Base-by-base conservation (phyloP, 345 rosid genomes). In the Isatis tinctoria region DNA sequence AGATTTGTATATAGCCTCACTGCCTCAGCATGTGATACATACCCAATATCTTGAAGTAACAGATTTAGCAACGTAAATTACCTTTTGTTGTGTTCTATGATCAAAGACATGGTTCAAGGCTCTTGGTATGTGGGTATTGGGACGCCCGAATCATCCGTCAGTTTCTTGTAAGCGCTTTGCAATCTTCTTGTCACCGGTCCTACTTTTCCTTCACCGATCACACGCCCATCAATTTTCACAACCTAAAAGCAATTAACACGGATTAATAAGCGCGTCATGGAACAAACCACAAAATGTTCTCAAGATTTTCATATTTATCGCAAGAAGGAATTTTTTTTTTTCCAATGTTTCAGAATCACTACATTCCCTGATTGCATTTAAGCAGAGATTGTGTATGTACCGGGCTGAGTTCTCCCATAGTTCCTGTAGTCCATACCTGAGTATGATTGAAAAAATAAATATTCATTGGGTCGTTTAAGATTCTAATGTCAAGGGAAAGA, bases 371-470 rank as follows among this genome's bases (percentile, higher is more conserved):
- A 68, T 0, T 12, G 13, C 27, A 30, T 12, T 41, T 7, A 18
- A 51, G 12, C 35, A 22, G 76, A 60, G 28, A 48, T 60, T 40
- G 36, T 16, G 59, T 48, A 54, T n/a, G 85, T 74, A 87, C 96
- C 65, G 95, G 96, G 52, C 87, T 88, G 53, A 93, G 85, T 82
- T 93, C 96, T 80, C 98, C 96, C 96, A 90, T 90, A 17, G 98
- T 93, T 76, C 96, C 96, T 1, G 97, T 93, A 14, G 98, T 90
- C 91, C 91, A 93, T 36, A 87, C 95, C 98, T 92, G 82, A 53
- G 13, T 12, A 45, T 16, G 18, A 30, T 27, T 30, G 33, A 18
- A 17, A 18, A 17, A 49, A 36, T 4, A 13, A 1, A 59, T 47
- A 16, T 30, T 18, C 30, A 12, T 40, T 61, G 12, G n/a, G 20